Evolutionary conservation across 306 rosid species (phyloP).

Genomic region (Vigna nakashimae): DNA sequence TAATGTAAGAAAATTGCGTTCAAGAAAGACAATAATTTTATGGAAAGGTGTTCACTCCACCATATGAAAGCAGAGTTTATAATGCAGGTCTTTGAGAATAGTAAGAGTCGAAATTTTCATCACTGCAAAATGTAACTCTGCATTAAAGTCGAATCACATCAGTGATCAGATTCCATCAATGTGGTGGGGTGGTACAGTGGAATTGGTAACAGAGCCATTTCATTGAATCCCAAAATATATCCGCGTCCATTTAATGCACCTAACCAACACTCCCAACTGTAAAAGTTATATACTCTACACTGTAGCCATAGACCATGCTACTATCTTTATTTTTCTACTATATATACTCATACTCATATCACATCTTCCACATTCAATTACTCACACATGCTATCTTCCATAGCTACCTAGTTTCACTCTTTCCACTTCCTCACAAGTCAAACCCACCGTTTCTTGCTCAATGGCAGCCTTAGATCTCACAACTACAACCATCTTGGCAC

Average conservation of each 20-base stretch:
- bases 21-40: too few relatives aligned
- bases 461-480: constrained; percentile 42
- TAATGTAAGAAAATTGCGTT: too few relatives aligned
- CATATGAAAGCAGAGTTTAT: too few relatives aligned
- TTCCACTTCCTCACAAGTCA: not conserved
- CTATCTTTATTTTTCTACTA: not conserved
- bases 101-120: not conserved
- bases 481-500: not conserved
- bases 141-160: constrained; percentile 9
- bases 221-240: constrained; percentile 55
- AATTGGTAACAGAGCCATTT: constrained; percentile 11
- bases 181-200: constrained; percentile 27
- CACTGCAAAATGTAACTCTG: constrained; percentile 19
- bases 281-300: constrained; percentile 9
- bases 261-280: constrained; percentile 65
- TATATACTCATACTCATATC: constrained; percentile 36
- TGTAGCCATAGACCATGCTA: not conserved
- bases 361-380: constrained; percentile 38
- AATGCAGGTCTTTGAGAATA: too few relatives aligned
- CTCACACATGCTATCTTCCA: constrained; percentile 23
- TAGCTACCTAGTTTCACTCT: not conserved
- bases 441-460: constrained; percentile 34
- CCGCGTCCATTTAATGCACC: constrained; percentile 89
- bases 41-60: too few relatives aligned
- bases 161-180: constrained; percentile 30